A percentile compares a stretch with the other conserved stretches of the same genome.
phyloP scores from a whole-genome alignment of 257 asterid genomes.

The Solanum clarkiae region DNA sequence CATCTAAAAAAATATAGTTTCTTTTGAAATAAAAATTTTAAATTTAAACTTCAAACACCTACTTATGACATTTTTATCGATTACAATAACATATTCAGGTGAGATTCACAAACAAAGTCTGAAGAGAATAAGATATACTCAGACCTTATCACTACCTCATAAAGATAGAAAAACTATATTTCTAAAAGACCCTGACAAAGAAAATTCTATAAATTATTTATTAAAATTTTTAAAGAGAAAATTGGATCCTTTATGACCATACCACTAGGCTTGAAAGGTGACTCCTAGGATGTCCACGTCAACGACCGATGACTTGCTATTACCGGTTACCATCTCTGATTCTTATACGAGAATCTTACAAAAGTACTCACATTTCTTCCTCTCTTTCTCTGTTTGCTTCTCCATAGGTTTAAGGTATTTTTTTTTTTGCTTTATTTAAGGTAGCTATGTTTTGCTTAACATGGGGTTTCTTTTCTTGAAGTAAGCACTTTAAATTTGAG shows the following conservation, averaged over 20 bases:
- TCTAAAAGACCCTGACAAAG: too few species aligned
- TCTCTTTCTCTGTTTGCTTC: not conserved
- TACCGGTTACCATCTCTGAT: not conserved
- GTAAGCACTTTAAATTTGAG: not conserved
- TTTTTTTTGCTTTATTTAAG: not conserved
- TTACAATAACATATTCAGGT: too few species aligned
- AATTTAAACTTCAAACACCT: too few species aligned
- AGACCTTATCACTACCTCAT: accelerated
- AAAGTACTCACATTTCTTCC: not conserved
- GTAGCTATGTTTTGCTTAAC: not conserved
- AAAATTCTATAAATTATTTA: too few species aligned
- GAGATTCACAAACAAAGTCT: too few species aligned
- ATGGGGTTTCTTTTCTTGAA: not conserved
- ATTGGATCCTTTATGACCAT: not conserved
- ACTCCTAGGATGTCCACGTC: not conserved
- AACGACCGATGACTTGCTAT: not conserved
- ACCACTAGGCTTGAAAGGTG: not conserved
- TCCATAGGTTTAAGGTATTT: not conserved
- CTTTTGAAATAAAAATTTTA: too few species aligned
- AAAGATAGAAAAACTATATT: too few species aligned
- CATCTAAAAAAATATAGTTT: too few species aligned
- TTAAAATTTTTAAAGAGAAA: too few species aligned
- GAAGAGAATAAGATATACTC: too few species aligned
- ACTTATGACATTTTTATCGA: too few species aligned
- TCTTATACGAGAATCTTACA: not conserved